Conservation (phyloP, 202 grass and related monocot genomes). For the Saccharum hybrid region DNA sequence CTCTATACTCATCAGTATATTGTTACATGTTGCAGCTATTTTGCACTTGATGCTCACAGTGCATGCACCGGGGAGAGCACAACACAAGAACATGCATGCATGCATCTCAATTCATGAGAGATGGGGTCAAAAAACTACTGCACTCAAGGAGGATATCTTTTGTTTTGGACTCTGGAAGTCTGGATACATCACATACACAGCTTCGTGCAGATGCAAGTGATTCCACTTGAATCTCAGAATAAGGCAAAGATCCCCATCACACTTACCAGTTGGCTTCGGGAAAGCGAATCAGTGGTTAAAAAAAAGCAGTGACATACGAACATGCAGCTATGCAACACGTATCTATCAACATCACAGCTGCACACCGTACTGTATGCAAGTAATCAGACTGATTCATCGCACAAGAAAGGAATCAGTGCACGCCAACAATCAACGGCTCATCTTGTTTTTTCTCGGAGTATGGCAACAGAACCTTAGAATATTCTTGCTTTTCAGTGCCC, state of each 20-base stretch:
- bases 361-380: not conserved
- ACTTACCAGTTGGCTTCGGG: slow-evolving; percentile 17
- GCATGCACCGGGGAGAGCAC: slow-evolving; percentile 25
- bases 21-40: slow-evolving; percentile 21
- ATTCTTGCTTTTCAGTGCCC: slow-evolving; percentile 27
- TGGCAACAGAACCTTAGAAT: slow-evolving; percentile 21
- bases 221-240: slow-evolving; percentile 45
- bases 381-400: not conserved
- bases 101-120: not conserved
- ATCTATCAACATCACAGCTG: not conserved
- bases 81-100: not conserved
- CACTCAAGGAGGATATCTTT: slow-evolving; percentile 28
- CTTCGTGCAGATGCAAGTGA: not conserved
- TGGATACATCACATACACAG: slow-evolving; percentile 11
- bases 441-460: not conserved
- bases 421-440: slow-evolving; percentile 10
- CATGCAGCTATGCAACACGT: not conserved
- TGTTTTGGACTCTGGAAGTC: not conserved
- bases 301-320: too few species aligned
- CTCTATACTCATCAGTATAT: too few species aligned
- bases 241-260: slow-evolving; percentile 37
- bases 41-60: not conserved
- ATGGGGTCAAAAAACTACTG: not conserved
- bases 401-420: not conserved
- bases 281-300: slow-evolving; percentile 15